A percentile compares a stretch with the other conserved stretches of the same genome.
Conservation (phyloP, 805 yeast genomes). For the fission yeast (Schizosaccharomyces pombe) region DNA sequence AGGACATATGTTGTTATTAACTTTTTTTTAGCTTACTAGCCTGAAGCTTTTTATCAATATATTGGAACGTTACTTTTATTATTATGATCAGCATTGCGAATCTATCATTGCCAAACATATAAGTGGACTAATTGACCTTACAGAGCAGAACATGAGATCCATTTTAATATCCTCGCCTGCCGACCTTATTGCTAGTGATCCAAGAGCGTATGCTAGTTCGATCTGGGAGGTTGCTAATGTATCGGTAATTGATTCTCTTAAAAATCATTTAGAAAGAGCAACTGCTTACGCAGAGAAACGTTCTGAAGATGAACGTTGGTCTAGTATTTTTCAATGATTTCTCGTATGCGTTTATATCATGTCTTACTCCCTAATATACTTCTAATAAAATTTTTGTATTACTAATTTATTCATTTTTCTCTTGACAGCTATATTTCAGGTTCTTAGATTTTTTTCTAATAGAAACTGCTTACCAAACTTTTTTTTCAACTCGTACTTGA, state of each 20-base stretch:
- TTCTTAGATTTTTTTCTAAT: too few species aligned
- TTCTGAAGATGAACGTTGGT: slow-evolving; percentile 34
- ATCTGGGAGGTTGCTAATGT: slow-evolving; percentile 9
- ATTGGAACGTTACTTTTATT: slow-evolving; percentile 62
- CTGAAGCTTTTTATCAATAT: slow-evolving; percentile 49
- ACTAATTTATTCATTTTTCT: too few species aligned
- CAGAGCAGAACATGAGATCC: slow-evolving; percentile 14
- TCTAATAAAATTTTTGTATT: too few species aligned
- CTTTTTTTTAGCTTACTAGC: slow-evolving; percentile 17
- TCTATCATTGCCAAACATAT: slow-evolving; percentile 30
- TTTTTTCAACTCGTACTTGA: too few species aligned
- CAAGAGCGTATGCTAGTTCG: slow-evolving; percentile 15
- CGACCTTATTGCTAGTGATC: slow-evolving; percentile 16
- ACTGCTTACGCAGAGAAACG: slow-evolving; percentile 47
- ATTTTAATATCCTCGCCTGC: slow-evolving; percentile 7
- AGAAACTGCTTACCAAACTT: too few species aligned
- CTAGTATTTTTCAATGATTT: neutral
- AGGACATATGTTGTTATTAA: too few species aligned
- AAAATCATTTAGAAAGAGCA: slow-evolving; percentile 45
- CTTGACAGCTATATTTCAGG: too few species aligned
- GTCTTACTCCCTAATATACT: too few species aligned
- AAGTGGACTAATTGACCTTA: slow-evolving; percentile 67
- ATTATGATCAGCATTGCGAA: slow-evolving; percentile 57
- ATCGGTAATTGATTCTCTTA: slow-evolving; percentile 19
- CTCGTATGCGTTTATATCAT: neutral